These are phyloP conservation scores for Marchantia paleacea DNA, from an alignment of 225 moss, liverwort and hornwort genomes.

Conservation along the genomic window DNA sequence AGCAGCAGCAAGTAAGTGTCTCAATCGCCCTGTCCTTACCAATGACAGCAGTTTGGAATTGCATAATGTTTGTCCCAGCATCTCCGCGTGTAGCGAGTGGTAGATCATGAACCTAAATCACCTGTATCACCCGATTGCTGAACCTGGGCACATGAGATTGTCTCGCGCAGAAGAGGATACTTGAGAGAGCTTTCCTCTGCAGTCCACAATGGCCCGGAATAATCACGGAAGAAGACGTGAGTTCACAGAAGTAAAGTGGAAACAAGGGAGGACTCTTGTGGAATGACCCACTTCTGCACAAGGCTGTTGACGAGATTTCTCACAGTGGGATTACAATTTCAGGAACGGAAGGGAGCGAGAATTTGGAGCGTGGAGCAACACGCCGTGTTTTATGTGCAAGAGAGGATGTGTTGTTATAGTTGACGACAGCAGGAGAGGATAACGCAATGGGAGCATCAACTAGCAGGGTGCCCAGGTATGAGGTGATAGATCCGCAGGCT, in stretches of 20 bases:
- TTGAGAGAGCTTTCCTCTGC: neutral
- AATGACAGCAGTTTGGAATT: neutral
- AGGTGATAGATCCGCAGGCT: constrained; percentile 29
- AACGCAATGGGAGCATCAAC: constrained; percentile 32
- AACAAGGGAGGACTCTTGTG: neutral
- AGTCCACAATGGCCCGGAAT: neutral
- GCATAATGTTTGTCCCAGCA: neutral
- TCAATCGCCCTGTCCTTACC: neutral
- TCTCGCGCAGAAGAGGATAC: neutral
- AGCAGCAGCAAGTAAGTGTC: constrained; percentile 2
- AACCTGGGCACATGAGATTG: neutral
- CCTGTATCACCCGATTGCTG: neutral
- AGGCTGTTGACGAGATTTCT: neutral
- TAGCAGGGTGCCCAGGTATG: constrained; percentile 36
- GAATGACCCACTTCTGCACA: neutral
- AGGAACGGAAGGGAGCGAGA: neutral
- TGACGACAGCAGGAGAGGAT: neutral
- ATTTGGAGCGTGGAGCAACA: neutral
- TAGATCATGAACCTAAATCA: neutral
- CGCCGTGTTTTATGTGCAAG: too few species aligned
- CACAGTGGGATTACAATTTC: neutral
- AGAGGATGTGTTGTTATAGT: neutral
- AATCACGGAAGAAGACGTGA: neutral
- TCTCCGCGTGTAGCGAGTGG: neutral
- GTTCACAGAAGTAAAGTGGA: neutral